Conservation (phyloP, 2,329 filamentous ascomycete species). For the Akanthomyces dipterigenus region DNA sequence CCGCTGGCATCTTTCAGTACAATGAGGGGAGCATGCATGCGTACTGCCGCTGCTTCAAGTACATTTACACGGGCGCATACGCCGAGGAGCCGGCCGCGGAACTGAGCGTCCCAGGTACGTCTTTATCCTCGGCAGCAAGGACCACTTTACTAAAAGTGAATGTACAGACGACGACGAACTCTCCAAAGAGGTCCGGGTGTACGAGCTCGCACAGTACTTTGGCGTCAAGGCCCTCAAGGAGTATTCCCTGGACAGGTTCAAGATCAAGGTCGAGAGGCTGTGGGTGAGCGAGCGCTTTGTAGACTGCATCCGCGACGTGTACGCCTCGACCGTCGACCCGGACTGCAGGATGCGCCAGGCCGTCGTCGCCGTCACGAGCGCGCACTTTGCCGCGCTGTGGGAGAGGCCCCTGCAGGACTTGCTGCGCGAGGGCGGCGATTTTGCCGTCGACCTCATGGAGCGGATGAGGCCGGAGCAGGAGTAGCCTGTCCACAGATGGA, state of each 20-base stretch:
- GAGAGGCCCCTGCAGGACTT: background rate
- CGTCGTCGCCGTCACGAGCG: background rate
- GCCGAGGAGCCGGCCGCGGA: background rate
- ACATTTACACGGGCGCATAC: conserved; percentile 13
- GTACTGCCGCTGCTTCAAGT: conserved; percentile 12
- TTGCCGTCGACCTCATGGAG: background rate
- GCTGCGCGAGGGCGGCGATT: background rate
- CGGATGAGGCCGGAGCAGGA: background rate
- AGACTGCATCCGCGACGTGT: background rate
- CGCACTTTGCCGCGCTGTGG: background rate
- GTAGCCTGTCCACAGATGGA: too few relatives aligned
- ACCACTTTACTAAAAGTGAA: too few relatives aligned
- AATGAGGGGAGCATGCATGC: conserved; percentile 11
- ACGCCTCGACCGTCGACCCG: background rate
- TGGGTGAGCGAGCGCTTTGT: background rate
- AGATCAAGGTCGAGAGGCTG: background rate
- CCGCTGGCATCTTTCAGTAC: background rate
- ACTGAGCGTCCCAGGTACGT: background rate
- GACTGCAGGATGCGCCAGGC: background rate
- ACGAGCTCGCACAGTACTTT: background rate
- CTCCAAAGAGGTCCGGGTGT: background rate
- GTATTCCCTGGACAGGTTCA: background rate
- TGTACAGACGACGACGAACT: background rate
- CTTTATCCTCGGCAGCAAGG: too few relatives aligned
- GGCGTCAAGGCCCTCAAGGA: background rate